phyloP scores from a whole-genome alignment of 225 moss, liverwort and hornwort species.

The Physcomitrium patens region DNA sequence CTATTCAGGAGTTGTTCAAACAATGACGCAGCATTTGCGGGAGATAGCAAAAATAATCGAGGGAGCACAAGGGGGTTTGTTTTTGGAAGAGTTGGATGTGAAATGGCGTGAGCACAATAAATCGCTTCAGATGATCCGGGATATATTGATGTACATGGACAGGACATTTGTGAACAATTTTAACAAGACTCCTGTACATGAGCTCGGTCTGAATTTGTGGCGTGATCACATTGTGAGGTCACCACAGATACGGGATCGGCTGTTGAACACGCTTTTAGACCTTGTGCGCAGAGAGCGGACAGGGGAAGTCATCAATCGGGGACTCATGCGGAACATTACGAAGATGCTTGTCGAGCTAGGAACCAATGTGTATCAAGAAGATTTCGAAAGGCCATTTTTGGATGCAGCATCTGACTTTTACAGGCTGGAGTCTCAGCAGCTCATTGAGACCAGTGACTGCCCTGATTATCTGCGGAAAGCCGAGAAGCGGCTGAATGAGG shows the following conservation, averaged over 20 bases:
- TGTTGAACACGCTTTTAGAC: constrained; percentile 61
- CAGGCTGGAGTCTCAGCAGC: constrained; percentile 67
- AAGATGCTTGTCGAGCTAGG: constrained; percentile 73
- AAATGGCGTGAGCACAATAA: constrained; percentile 75
- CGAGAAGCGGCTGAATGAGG: constrained; percentile 65
- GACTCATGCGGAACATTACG: constrained; percentile 70
- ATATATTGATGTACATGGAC: constrained; percentile 75
- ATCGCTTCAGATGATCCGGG: constrained; percentile 69
- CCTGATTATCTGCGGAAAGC: constrained; percentile 67
- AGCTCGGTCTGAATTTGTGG: constrained; percentile 68
- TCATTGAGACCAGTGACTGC: constrained; percentile 69
- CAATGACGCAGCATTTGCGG: constrained; percentile 69
- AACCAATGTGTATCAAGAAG: constrained; percentile 59
- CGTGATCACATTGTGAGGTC: constrained; percentile 68
- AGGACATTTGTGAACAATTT: constrained; percentile 74
- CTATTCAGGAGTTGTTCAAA: constrained; percentile 62
- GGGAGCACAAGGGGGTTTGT: constrained; percentile 64
- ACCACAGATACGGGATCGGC: constrained; percentile 60
- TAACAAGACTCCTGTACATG: constrained; percentile 72
- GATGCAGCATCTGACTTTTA: constrained; percentile 69
- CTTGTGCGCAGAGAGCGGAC: constrained; percentile 69
- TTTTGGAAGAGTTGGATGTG: constrained; percentile 67
- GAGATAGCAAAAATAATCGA: constrained; percentile 64
- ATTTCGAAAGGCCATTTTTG: constrained; percentile 64
- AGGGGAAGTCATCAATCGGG: constrained; percentile 69